These are phyloP conservation scores for Hymenoscyphus scutula DNA, from an alignment of 2,329 filamentous ascomycete genomes.

Conservation along the genomic window DNA sequence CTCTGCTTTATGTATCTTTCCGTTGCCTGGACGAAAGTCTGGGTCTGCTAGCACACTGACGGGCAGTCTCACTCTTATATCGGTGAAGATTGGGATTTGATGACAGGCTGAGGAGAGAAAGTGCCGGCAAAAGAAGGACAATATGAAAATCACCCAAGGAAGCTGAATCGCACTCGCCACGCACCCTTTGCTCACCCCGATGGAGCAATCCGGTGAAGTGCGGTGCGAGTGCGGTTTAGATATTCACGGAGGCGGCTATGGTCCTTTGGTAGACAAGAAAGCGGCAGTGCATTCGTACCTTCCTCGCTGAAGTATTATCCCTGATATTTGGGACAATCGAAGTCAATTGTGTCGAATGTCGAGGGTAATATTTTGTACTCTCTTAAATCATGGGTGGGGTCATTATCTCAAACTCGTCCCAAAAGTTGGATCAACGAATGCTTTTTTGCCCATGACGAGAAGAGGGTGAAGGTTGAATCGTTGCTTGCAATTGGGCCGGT, in stretches of 20 bases:
- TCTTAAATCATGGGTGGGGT: no score
- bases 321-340: no score
- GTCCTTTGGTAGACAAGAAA: no score
- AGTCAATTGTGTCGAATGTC: no score
- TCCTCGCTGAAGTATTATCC: no score
- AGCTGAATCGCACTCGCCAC: background rate
- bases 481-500: background rate
- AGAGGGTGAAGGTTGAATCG: background rate
- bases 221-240: background rate
- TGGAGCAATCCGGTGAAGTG: background rate
- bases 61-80: conserved; percentile 2
- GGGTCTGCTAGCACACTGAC: no score
- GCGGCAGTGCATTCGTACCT: no score
- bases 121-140: background rate
- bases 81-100: background rate
- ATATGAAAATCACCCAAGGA: background rate
- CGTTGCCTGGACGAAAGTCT: background rate
- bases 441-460: no score
- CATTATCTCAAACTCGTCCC: no score
- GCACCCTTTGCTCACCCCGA: no score
- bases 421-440: no score
- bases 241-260: background rate
- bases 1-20: conserved; percentile 1
- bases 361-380: no score
- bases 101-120: background rate